Percentiles rank a stretch among this genome's conserved stretches.
These are phyloP conservation scores for Fusarium concolor DNA, from an alignment of 2,329 filamentous ascomycete genomes.

Conservation along the genomic window DNA sequence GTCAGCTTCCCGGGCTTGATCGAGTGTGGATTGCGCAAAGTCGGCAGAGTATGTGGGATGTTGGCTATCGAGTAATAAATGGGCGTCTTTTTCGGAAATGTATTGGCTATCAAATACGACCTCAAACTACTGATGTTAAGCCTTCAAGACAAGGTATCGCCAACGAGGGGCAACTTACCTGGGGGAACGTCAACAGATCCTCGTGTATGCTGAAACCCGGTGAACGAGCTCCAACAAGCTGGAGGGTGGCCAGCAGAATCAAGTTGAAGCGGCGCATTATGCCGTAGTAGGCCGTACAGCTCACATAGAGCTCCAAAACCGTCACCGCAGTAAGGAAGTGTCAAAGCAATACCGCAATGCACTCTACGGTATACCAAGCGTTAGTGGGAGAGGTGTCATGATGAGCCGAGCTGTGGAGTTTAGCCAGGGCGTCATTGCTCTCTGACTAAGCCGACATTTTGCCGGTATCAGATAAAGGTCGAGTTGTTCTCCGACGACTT, in stretches of 20 bases:
- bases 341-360: slow-evolving; percentile 13
- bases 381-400: slow-evolving; percentile 50
- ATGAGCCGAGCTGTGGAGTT: slow-evolving; percentile 43
- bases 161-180: slow-evolving; percentile 65
- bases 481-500: neutral
- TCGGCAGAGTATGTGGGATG: slow-evolving; percentile 56
- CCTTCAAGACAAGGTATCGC: slow-evolving; percentile 1
- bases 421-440: slow-evolving; percentile 23
- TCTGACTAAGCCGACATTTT: slow-evolving; percentile 35
- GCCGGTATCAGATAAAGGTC: slow-evolving; percentile 32
- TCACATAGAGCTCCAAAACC: slow-evolving; percentile 47
- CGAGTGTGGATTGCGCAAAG: slow-evolving; percentile 55
- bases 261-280: slow-evolving; percentile 65
- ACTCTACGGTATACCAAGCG: slow-evolving; percentile 27
- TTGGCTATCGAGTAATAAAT: slow-evolving; percentile 64
- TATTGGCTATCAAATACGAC: slow-evolving; percentile 79
- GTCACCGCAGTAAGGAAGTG: slow-evolving; percentile 25
- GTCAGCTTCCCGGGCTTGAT: slow-evolving; percentile 45
- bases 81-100: slow-evolving; percentile 77
- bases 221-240: slow-evolving; percentile 61
- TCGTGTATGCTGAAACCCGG: slow-evolving; percentile 85
- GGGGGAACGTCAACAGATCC: slow-evolving; percentile 86
- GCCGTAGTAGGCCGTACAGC: slow-evolving; percentile 41
- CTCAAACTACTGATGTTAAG: slow-evolving; percentile 72
- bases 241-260: slow-evolving; percentile 57